phyloP scores from a whole-genome alignment of 495 filamentous ascomycete species.

The Extremus antarcticus region DNA sequence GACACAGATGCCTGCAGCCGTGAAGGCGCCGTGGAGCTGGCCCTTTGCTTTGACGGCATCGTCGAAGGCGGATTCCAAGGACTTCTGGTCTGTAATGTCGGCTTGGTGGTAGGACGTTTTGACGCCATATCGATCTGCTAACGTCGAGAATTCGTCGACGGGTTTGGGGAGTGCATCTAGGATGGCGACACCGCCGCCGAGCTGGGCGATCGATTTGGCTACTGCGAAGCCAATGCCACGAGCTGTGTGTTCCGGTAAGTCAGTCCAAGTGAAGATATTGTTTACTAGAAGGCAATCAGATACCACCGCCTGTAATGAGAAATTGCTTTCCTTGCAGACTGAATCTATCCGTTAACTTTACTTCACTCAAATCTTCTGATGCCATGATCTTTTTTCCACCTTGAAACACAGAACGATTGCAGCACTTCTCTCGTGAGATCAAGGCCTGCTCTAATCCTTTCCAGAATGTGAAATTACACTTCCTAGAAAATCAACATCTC shows the following conservation, averaged over 20 bases:
- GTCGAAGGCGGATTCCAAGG: background rate
- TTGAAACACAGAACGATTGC: no score
- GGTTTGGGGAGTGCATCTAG: background rate
- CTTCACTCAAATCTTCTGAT: no score
- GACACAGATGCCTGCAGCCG: slow-evolving; percentile 18
- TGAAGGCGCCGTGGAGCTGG: slow-evolving; percentile 6
- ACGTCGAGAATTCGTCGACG: background rate
- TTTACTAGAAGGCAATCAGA: background rate
- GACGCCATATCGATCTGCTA: background rate
- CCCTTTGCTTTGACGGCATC: slow-evolving; percentile 1
- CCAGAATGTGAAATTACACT: no score
- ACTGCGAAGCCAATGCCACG: slow-evolving; percentile 3
- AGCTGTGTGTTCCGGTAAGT: no score
- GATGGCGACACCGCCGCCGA: background rate
- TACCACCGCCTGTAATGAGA: background rate
- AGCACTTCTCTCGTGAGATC: no score
- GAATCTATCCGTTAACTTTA: background rate
- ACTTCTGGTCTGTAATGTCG: background rate
- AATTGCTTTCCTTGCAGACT: background rate
- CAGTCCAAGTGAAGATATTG: background rate
- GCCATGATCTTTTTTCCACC: no score
- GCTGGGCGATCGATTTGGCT: background rate
- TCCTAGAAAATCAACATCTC: no score
- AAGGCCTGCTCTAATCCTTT: no score
- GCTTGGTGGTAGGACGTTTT: background rate